Evolutionary conservation across 495 filamentous ascomycete species (phyloP), one percentile per base, ranked within the genome.

Genomic region (Annulohypoxylon nitens): DNA sequence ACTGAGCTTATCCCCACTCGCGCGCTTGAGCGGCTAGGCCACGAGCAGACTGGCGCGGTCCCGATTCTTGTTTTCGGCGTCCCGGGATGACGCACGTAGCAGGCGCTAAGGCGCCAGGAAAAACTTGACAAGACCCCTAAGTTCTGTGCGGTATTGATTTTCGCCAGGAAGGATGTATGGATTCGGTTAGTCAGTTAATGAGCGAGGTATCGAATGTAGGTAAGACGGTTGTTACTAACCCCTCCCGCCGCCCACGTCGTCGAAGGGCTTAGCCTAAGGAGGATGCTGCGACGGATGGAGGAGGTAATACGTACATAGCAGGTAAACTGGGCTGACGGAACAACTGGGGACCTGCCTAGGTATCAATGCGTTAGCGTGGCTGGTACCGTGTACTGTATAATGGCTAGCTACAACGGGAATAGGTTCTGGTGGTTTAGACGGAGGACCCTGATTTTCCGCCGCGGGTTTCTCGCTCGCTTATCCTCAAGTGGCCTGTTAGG

Each of bases 71-170:
- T 36, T 60, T 51, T 39, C 12, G 20, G 43, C 33, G 34, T 36
- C 33, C 64, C 30, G 18, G 54, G 2, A 67, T 67, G 64, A 60
- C 64, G 64, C 57, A 67, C 30, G 64, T 58, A 37, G 53, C 11
- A 59, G 37, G 54, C 64, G 33, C 64, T 60, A 60, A 33, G 64
- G 64, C 53, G 53, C 33, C 12, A 33, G 23, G 50, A 30, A 53
- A 50, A 51, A 25, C 25, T 54, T 54, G 50, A 54, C 50, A 54
- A 54, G 50, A 54, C 50, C 50, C 50, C 10, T 51, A 51, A 25
- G 16, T 20, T 50, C 11, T 25, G 4, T 51, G 48, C n/a, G 10
- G 12, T 26, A 3, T 51, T 11, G 2, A 26, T 51, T 26, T 51
- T 51, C 30, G 5, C 30, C 30, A 30, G 30, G 30, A 30, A 6